Evolutionary conservation across 2,329 filamentous ascomycete genomes (phyloP).

Genomic region (Ophiosphaerella narmari): DNA sequence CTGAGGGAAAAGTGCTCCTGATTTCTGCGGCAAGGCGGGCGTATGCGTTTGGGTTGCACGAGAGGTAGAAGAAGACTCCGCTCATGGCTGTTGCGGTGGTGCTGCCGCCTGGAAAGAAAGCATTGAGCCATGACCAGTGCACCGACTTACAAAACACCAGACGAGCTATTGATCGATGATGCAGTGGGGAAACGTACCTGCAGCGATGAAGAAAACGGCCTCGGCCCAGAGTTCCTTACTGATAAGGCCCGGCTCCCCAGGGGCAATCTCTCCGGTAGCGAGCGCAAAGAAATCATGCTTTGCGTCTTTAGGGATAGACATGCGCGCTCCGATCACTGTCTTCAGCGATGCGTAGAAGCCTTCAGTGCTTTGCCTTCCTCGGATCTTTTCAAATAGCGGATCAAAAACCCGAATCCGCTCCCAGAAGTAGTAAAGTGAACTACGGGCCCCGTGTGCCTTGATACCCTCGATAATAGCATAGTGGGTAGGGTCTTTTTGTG

Average conservation of each 20-base stretch:
- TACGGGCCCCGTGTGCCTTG: neutral
- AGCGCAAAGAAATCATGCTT: neutral
- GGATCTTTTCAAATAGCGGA: neutral
- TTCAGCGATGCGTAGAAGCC: neutral
- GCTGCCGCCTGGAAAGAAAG: neutral
- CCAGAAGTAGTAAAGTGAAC: neutral
- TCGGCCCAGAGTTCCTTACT: neutral
- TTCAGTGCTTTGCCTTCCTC: neutral
- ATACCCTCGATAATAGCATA: neutral
- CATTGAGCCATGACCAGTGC: too few relatives aligned
- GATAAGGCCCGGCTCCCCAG: neutral
- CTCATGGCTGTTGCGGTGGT: conserved; percentile 8
- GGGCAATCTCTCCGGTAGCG: neutral
- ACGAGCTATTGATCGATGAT: neutral
- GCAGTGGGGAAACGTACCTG: neutral
- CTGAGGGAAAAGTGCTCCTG: conserved; percentile 6
- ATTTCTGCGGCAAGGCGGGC: conserved; percentile 9
- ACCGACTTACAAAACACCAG: neutral
- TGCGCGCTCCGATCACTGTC: neutral
- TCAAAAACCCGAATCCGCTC: neutral
- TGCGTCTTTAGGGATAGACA: neutral
- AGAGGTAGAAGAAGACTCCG: conserved; percentile 9
- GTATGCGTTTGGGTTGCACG: neutral
- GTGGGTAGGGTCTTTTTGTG: neutral
- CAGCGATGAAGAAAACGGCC: neutral